phyloP scores from a whole-genome alignment of 768 basidiomycete species.

The Cystobasidium onofrii region DNA sequence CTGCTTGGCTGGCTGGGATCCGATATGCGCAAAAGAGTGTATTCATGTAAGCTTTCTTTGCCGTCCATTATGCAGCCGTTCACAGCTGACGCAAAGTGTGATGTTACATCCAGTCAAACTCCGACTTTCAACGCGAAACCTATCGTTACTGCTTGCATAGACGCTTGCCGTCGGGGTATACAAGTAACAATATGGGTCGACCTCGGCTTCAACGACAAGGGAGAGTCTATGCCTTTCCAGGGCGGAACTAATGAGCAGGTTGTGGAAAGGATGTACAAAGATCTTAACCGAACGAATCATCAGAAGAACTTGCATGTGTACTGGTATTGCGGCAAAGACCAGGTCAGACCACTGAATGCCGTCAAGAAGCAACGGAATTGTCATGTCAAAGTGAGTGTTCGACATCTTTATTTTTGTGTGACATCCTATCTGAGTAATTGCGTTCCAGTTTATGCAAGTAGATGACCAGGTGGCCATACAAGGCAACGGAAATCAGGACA shows the following conservation, averaged over 20 bases:
- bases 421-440: too few species aligned
- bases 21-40: conserved; percentile 56
- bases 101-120: conserved; percentile 51
- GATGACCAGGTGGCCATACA: conserved; percentile 60
- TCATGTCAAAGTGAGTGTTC: conserved; percentile 46
- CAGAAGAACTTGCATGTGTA: conserved; percentile 52
- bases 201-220: conserved; percentile 55
- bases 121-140: conserved; percentile 64
- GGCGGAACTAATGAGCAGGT: conserved; percentile 69
- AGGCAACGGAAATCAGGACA: conserved; percentile 64
- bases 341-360: conserved; percentile 59
- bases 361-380: conserved; percentile 63
- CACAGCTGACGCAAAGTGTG: background rate
- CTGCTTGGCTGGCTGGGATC: conserved; percentile 61
- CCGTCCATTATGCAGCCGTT: background rate
- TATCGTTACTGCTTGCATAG: conserved; percentile 55
- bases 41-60: conserved; percentile 53
- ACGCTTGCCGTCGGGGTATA: conserved; percentile 58
- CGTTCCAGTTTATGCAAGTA: conserved; percentile 52
- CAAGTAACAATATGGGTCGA: conserved; percentile 58
- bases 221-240: conserved; percentile 59
- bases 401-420: background rate
- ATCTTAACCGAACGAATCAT: conserved; percentile 50
- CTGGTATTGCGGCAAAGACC: conserved; percentile 58
- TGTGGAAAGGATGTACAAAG: conserved; percentile 54